A percentile compares a stretch with the other conserved stretches of the same genome.
phyloP scores from a whole-genome alignment of 805 yeast genomes.

The Pichia eremophila region DNA sequence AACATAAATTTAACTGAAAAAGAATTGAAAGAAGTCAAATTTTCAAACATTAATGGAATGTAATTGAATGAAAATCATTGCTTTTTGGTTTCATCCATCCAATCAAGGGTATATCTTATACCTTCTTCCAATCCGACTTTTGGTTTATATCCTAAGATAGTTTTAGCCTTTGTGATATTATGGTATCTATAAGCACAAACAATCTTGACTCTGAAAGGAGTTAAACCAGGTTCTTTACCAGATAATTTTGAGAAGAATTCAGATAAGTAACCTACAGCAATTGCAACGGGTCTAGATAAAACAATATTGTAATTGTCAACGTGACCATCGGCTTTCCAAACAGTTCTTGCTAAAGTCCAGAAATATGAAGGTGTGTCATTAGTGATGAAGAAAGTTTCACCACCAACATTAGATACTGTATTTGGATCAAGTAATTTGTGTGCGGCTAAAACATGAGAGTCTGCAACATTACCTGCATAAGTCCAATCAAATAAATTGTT shows the following conservation, averaged over 20 bases:
- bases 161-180: constrained; percentile 80
- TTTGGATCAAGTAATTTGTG: constrained; percentile 48
- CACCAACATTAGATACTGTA: constrained; percentile 46
- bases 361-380: constrained; percentile 93
- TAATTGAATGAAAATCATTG: neutral
- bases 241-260: constrained; percentile 58
- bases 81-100: constrained; percentile 66
- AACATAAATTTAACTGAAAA: too few species aligned
- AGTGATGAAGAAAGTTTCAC: constrained; percentile 83
- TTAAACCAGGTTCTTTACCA: constrained; percentile 86
- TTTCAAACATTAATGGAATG: too few species aligned
- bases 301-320: constrained; percentile 62
- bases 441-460: constrained; percentile 91
- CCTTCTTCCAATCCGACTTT: constrained; percentile 72
- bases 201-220: constrained; percentile 88
- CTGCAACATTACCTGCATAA: constrained; percentile 97
- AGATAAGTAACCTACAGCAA: constrained; percentile 73
- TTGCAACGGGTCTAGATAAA: constrained; percentile 65
- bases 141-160: constrained; percentile 70
- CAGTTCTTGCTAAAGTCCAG: constrained; percentile 94
- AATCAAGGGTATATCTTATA: constrained; percentile 65
- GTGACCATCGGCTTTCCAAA: constrained; percentile 95
- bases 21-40: too few species aligned
- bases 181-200: constrained; percentile 93
- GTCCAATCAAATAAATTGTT: constrained; percentile 94